Evolutionary conservation across 2,329 filamentous ascomycete genomes (phyloP).

Genomic region (Cercospora beticola): DNA sequence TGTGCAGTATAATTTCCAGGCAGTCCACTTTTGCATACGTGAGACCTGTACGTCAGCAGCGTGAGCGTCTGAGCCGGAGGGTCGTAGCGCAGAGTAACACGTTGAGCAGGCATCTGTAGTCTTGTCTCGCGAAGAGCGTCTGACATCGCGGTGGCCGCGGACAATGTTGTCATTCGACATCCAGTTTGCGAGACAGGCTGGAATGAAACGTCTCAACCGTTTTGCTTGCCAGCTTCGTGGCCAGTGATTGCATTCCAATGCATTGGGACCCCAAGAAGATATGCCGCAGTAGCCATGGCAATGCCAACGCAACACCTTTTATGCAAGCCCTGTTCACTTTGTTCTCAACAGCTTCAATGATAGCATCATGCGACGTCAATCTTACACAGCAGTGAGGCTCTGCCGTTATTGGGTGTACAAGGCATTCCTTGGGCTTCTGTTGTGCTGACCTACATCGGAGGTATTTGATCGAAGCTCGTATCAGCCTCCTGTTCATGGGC

Average conservation of each 20-base stretch:
- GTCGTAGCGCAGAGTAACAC: background rate
- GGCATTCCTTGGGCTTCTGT: background rate
- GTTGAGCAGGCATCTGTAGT: background rate
- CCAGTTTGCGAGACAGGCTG: background rate
- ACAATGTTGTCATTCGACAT: background rate
- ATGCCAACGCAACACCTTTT: background rate
- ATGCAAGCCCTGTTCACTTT: background rate
- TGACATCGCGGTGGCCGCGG: background rate
- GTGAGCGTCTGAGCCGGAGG: background rate
- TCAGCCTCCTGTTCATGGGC: background rate
- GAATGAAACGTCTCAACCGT: conserved; percentile 2
- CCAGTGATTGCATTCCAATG: background rate
- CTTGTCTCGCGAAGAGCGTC: background rate
- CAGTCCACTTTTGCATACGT: background rate
- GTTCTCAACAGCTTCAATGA: background rate
- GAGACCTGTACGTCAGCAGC: background rate
- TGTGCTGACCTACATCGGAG: background rate
- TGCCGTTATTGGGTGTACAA: background rate
- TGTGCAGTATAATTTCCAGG: background rate
- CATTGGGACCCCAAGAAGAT: background rate
- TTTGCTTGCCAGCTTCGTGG: background rate
- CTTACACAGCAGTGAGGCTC: background rate
- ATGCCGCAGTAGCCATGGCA: background rate
- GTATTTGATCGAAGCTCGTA: background rate
- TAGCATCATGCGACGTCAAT: background rate